Percentiles rank a stretch among this genome's conserved stretches.
Evolutionary conservation across 768 basidiomycete species (phyloP).

Genomic region (Auricularia cornea): DNA sequence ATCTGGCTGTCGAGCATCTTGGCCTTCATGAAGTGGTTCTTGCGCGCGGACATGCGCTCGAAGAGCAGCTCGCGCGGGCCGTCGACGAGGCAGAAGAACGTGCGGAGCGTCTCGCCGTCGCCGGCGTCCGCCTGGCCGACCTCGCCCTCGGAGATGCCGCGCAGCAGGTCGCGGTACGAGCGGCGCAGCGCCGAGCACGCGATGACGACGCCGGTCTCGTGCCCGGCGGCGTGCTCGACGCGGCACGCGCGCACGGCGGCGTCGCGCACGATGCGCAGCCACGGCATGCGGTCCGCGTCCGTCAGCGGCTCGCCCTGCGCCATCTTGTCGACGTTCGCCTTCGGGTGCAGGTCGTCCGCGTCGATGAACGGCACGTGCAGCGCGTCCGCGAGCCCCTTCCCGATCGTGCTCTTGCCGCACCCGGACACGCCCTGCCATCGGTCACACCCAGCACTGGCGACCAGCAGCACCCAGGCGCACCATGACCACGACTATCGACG

Average conservation of each 20-base stretch:
- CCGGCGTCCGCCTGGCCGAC: slow-evolving; percentile 17
- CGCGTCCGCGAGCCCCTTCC: slow-evolving; percentile 46
- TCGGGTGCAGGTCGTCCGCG: slow-evolving; percentile 81
- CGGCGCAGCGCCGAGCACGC: slow-evolving; percentile 81
- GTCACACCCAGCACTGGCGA: neutral
- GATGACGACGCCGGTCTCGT: slow-evolving; percentile 56
- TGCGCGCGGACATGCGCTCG: slow-evolving; percentile 54
- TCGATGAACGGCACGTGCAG: slow-evolving; percentile 75
- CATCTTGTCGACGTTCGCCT: slow-evolving; percentile 84
- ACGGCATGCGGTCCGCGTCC: slow-evolving; percentile 78
- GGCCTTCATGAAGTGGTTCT: slow-evolving; percentile 79
- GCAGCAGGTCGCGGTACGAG: slow-evolving; percentile 72
- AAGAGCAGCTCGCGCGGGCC: slow-evolving; percentile 47
- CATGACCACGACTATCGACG: neutral
- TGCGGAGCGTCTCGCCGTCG: slow-evolving; percentile 34
- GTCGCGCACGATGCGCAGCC: slow-evolving; percentile 66
- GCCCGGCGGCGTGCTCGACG: slow-evolving; percentile 16
- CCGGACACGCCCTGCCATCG: slow-evolving; percentile 57
- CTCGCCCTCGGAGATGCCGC: slow-evolving; percentile 39
- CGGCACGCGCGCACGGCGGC: slow-evolving; percentile 44
- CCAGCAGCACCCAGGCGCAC: neutral
- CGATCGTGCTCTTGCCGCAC: slow-evolving; percentile 67
- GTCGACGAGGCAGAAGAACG: slow-evolving; percentile 76
- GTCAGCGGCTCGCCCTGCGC: slow-evolving; percentile 60
- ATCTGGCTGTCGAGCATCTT: slow-evolving; percentile 76